Conservation (phyloP, 164 flowering plant genomes). For the Chloranthus sessilifolius region DNA sequence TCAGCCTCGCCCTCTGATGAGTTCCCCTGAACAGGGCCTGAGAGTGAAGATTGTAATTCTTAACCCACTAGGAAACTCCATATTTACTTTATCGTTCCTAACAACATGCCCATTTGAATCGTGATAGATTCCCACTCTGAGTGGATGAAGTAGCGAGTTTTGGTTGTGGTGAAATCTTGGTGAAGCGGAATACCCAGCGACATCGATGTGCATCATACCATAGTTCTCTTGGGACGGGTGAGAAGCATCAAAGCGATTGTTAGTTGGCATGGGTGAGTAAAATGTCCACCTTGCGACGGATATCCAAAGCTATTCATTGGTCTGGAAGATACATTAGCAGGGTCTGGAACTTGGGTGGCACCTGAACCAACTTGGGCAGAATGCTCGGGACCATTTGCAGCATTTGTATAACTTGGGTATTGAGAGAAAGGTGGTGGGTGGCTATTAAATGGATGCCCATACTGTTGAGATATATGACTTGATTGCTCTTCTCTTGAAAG, state of each 20-base stretch:
- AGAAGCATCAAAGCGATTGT: constrained; percentile 41
- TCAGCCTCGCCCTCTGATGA: constrained; percentile 61
- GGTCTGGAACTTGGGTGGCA: constrained; percentile 38
- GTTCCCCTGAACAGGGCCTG: constrained; percentile 47
- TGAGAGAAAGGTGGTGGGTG: constrained; percentile 26
- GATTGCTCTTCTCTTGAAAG: constrained; percentile 37
- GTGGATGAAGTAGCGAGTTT: constrained; percentile 24
- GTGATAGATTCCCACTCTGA: constrained; percentile 35
- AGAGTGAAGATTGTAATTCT: constrained; percentile 43
- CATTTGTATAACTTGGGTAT: constrained; percentile 30
- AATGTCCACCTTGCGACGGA: constrained; percentile 47
- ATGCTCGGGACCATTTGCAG: constrained; percentile 24
- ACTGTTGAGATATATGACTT: constrained; percentile 35
- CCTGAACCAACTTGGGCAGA: constrained; percentile 23
- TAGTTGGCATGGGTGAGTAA: constrained; percentile 36
- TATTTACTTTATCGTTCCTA: constrained; percentile 27
- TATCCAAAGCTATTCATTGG: constrained; percentile 21
- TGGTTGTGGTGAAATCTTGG: constrained; percentile 32
- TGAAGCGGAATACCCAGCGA: constrained; percentile 33
- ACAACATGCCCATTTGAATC: constrained; percentile 24
- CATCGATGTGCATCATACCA: constrained; percentile 40
- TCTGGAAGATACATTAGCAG: constrained; percentile 30
- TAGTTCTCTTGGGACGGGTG: constrained; percentile 35
- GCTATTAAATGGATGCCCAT: constrained; percentile 34
- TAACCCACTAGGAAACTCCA: constrained; percentile 34